These are phyloP conservation scores for Candida freyschussii DNA, from an alignment of 1,139 yeast genomes.

Conservation along the genomic window DNA sequence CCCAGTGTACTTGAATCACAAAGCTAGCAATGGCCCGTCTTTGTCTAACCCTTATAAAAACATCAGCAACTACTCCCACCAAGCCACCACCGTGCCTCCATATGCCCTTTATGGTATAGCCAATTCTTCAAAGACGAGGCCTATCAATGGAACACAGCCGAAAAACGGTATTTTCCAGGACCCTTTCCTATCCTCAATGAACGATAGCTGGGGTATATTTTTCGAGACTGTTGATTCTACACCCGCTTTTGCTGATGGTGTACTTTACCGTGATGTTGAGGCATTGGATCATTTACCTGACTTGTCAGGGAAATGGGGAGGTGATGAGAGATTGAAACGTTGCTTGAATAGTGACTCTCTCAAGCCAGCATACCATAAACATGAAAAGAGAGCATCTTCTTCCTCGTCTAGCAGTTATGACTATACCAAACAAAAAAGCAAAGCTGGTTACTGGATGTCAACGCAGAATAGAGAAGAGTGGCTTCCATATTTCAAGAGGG, in stretches of 20 bases:
- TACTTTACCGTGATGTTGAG: constrained; percentile 20
- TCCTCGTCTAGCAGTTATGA: constrained; percentile 18
- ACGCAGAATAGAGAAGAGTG: constrained; percentile 59
- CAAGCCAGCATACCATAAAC: constrained; percentile 14
- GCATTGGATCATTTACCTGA: constrained; percentile 26
- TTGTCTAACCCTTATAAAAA: constrained; percentile 11
- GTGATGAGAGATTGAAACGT: constrained; percentile 55
- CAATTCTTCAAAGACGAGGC: constrained; percentile 31
- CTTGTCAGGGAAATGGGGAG: constrained; percentile 58
- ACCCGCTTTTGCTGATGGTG: constrained; percentile 26
- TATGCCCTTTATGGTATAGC: constrained; percentile 54
- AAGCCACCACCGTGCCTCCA: constrained; percentile 42
- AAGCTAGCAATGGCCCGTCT: constrained; percentile 1
- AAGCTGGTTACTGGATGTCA: constrained; percentile 67
- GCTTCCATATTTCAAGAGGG: constrained; percentile 53
- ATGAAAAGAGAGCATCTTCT: constrained; percentile 19
- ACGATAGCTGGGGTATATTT: constrained; percentile 27
- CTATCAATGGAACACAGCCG: constrained; percentile 3
- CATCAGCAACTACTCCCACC: constrained; percentile 27
- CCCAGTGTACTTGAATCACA: not conserved
- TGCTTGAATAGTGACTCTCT: constrained; percentile 38
- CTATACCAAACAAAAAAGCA: constrained; percentile 40
- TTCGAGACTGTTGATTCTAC: constrained; percentile 26
- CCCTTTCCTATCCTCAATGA: constrained; percentile 26
- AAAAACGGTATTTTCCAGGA: constrained; percentile 15